Percentiles rank a stretch among this genome's conserved stretches.
Conservation (phyloP, 345 rosid species). For the Cochlearia excelsa region DNA sequence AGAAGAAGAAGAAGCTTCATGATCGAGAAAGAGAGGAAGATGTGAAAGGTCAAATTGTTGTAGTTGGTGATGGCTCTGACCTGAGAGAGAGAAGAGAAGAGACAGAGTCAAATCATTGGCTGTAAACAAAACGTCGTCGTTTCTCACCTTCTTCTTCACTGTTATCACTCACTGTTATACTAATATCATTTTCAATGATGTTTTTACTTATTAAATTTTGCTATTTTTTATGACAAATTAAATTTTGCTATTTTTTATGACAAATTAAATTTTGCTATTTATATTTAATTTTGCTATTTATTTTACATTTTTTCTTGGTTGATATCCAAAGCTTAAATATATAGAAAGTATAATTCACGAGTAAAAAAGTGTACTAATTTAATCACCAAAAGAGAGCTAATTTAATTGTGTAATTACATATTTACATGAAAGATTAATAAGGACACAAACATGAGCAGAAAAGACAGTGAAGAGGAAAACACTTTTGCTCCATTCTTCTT, state of each 20-base stretch:
- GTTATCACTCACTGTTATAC: too few relatives aligned
- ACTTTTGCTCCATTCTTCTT: slow-evolving; percentile 28
- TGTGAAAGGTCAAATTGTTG: slow-evolving; percentile 18
- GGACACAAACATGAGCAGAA: slow-evolving; percentile 20
- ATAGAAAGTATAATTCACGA: too few relatives aligned
- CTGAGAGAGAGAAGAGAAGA: slow-evolving; percentile 11
- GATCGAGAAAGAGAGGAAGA: slow-evolving; percentile 12
- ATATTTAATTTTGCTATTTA: too few relatives aligned
- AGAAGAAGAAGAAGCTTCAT: slow-evolving; percentile 8
- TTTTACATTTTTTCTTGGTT: too few relatives aligned
- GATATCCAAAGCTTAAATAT: too few relatives aligned
- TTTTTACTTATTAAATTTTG: too few relatives aligned
- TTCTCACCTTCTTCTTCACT: too few relatives aligned
- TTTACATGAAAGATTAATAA: slow-evolving; percentile 21
- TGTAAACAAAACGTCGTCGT: neutral
- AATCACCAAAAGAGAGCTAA: slow-evolving; percentile 12
- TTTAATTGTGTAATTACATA: slow-evolving; percentile 17
- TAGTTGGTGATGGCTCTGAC: slow-evolving; percentile 31
- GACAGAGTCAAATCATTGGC: neutral
- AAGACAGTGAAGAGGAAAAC: slow-evolving; percentile 13
- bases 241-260: too few relatives aligned
- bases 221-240: too few relatives aligned
- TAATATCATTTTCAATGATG: too few relatives aligned
- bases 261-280: too few relatives aligned
- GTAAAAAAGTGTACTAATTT: slow-evolving; percentile 7